Conservation (phyloP, 176 grass and related monocot genomes). For the Melocanna baccifera region DNA sequence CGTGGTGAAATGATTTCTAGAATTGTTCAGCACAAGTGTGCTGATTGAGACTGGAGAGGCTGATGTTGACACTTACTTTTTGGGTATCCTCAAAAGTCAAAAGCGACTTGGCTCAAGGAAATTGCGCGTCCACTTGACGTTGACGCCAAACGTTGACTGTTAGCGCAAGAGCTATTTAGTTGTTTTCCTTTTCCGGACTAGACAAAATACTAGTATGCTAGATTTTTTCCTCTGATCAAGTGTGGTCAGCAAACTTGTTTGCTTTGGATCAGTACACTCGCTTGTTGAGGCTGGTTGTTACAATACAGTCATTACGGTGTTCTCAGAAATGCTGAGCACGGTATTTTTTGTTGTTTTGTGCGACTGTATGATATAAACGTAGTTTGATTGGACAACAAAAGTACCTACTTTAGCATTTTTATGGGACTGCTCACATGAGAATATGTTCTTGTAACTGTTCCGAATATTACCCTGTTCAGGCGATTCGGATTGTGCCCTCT, state of each 20-base stretch:
- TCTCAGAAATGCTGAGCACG: neutral
- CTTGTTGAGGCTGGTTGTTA: neutral
- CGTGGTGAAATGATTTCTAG: too few species aligned
- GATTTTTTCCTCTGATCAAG: neutral
- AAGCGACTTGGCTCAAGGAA: neutral
- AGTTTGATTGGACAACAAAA: neutral
- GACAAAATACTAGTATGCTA: neutral
- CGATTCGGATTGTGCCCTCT: neutral
- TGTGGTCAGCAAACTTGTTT: neutral
- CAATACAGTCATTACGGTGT: neutral
- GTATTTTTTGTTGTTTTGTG: neutral
- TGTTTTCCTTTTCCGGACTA: neutral
- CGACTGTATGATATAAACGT: neutral
- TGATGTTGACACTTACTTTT: neutral
- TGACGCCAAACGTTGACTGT: neutral
- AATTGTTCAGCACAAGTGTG: neutral
- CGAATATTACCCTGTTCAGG: neutral
- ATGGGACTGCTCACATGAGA: neutral
- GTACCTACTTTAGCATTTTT: neutral
- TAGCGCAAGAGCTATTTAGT: neutral
- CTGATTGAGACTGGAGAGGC: neutral
- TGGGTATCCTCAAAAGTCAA: neutral
- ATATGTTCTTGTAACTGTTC: neutral
- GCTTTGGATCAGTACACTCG: neutral
- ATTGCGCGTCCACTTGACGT: neutral